Evolutionary conservation across 352 stramenopile genomes (phyloP).

Genomic region (Globisporangium sylvaticum): DNA sequence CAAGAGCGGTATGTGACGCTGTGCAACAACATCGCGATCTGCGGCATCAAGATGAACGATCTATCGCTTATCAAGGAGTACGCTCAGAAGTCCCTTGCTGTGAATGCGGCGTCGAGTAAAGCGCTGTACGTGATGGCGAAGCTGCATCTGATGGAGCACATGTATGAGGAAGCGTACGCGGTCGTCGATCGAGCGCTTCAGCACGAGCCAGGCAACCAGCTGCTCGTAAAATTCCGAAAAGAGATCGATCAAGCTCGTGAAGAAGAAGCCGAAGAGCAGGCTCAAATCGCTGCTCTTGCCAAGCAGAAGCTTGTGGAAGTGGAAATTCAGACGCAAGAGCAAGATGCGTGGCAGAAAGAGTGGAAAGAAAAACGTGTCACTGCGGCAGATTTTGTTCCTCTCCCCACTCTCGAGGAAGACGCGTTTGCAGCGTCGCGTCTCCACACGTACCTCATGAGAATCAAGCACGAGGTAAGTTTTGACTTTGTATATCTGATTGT

Average conservation of each 20-base stretch:
- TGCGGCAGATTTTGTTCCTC: slow-evolving; percentile 30
- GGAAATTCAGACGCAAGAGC: slow-evolving; percentile 16
- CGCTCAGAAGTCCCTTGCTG: slow-evolving; percentile 45
- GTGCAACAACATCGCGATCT: slow-evolving; percentile 77
- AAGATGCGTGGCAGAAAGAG: slow-evolving; percentile 46
- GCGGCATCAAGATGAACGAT: slow-evolving; percentile 64
- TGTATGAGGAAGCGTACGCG: slow-evolving; percentile 41
- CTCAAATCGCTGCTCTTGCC: slow-evolving; percentile 32
- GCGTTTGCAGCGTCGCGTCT: slow-evolving; percentile 35
- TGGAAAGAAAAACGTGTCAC: slow-evolving; percentile 28
- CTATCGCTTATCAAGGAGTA: slow-evolving; percentile 53
- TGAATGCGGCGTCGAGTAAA: slow-evolving; percentile 46
- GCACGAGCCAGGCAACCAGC: slow-evolving; percentile 38
- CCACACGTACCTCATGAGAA: slow-evolving; percentile 61
- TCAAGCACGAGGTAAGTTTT: slow-evolving; percentile 45
- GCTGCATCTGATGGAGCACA: slow-evolving; percentile 55
- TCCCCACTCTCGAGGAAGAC: slow-evolving; percentile 70
- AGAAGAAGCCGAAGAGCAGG: slow-evolving; percentile 25
- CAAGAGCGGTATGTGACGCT: slow-evolving; percentile 53
- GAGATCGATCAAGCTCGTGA: slow-evolving; percentile 39
- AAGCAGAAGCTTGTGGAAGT: slow-evolving; percentile 35
- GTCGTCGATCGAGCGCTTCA: slow-evolving; percentile 35
- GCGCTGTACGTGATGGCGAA: slow-evolving; percentile 72
- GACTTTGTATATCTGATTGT: not conserved
- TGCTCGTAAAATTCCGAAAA: slow-evolving; percentile 42